A percentile compares a stretch with the other conserved stretches of the same genome.
These are phyloP conservation scores for Pythium dissotocum DNA, from an alignment of 352 stramenopile species.

Conservation along the genomic window DNA sequence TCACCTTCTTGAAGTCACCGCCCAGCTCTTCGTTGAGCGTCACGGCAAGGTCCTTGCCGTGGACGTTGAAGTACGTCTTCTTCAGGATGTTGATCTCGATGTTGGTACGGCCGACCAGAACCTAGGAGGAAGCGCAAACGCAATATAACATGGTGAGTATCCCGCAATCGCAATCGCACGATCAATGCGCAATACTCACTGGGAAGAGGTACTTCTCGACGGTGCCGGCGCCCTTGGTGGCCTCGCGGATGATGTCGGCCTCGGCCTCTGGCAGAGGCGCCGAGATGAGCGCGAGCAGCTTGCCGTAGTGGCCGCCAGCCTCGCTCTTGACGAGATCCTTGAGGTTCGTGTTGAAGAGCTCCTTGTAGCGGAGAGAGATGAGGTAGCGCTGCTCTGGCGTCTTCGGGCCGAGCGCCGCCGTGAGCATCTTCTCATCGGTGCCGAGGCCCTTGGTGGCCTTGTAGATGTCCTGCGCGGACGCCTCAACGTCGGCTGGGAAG, in stretches of 20 bases:
- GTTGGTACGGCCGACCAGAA: slow-evolving; percentile 67
- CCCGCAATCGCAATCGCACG: background rate
- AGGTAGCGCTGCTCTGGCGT: slow-evolving; percentile 60
- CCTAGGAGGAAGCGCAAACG: background rate
- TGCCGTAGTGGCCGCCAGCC: slow-evolving; percentile 62
- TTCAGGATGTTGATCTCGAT: slow-evolving; percentile 77
- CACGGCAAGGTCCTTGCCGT: slow-evolving; percentile 59
- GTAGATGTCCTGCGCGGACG: slow-evolving; percentile 53
- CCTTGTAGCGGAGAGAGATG: slow-evolving; percentile 64
- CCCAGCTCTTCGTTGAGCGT: slow-evolving; percentile 59
- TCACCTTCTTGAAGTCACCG: slow-evolving; percentile 75
- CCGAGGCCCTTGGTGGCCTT: slow-evolving; percentile 66
- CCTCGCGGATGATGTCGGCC: slow-evolving; percentile 56
- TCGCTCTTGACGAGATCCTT: slow-evolving; percentile 66
- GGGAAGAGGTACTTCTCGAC: slow-evolving; percentile 73
- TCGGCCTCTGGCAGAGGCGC: slow-evolving; percentile 63
- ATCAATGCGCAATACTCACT: slow-evolving; percentile 12
- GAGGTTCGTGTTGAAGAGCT: slow-evolving; percentile 59
- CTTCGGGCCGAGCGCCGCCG: slow-evolving; percentile 50
- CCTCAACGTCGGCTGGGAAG: slow-evolving; percentile 52
- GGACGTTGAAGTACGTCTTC: slow-evolving; percentile 73
- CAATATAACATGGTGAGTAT: background rate
- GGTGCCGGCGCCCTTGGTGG: slow-evolving; percentile 72
- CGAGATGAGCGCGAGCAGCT: slow-evolving; percentile 58
- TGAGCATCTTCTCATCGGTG: slow-evolving; percentile 60